Evolutionary conservation across 73 alveolate genomes (phyloP), one percentile per base, ranked within the genome.

Genomic region (Diophrys sp.): DNA sequence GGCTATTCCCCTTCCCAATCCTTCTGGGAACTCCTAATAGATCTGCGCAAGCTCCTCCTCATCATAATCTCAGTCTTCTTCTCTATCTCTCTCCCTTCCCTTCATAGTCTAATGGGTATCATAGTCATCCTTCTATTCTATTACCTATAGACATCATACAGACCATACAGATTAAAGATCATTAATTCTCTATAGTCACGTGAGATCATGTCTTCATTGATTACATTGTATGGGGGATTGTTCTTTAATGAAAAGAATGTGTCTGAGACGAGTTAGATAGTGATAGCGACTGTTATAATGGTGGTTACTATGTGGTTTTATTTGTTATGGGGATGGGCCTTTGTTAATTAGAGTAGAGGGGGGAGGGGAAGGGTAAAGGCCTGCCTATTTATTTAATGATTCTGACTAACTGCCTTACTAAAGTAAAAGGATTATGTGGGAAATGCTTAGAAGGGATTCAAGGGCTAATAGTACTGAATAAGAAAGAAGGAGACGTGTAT

Each of bases 1-100:
- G 90, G 90, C 14, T 66, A 73, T n/a, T 31, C 54, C 69, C 31
- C 34, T 23, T 54, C 33, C 29, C 55, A 29, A 14, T 82, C 31
- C 80, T 82, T 57, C 53, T 82, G 90, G 90, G 90, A 82, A 33
- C 32, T 82, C 25, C 84, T 82, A 0, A 67, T 33, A 79, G 67
- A 67, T 33, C 25, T 32, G 55, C 30, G 90, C 33, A 82, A 82
- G 78, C 53, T 82, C 23, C 44, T 79, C 2, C 34, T 82, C 23
- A 78, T 74, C 5, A 30, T 69, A 18, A 74, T 73, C 24, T 44
- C 57, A 25, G 84, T 75, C 67, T 56, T 82, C 74, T 68, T 82
- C 54, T 82, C 62, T 44, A 44, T 44, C 18, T 44, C 5, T 11
- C 62, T 44, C 62, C 62, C 62, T 11, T 44, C 18, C n/a, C n/a